Conservation (phyloP, 2,329 filamentous ascomycete genomes). For the Diaporthe sp. region DNA sequence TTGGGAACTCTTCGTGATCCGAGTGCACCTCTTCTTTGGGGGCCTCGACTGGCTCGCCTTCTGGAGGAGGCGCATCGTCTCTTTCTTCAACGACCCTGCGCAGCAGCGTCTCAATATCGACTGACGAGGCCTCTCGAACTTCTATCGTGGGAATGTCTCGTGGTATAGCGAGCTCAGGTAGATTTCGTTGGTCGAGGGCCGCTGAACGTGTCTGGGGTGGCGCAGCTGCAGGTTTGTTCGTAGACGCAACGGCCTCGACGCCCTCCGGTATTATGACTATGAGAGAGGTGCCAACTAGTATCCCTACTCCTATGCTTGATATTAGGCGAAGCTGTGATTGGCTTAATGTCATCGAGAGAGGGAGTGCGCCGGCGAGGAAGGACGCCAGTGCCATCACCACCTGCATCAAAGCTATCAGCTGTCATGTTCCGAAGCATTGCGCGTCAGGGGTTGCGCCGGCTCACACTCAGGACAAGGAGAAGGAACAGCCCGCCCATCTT, state of each 20-base stretch:
- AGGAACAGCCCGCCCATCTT: slow-evolving; percentile 49
- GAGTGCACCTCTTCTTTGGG: slow-evolving; percentile 44
- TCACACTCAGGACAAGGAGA: slow-evolving; percentile 49
- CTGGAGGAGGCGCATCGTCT: slow-evolving; percentile 45
- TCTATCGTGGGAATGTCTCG: slow-evolving; percentile 20
- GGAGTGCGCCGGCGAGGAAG: slow-evolving; percentile 91
- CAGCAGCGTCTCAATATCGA: slow-evolving; percentile 26
- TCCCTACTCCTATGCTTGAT: slow-evolving; percentile 92
- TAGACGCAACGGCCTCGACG: slow-evolving; percentile 86
- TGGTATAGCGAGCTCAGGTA: slow-evolving; percentile 21
- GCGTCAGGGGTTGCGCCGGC: slow-evolving; percentile 43
- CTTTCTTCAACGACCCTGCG: slow-evolving; percentile 41
- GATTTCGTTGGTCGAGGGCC: neutral
- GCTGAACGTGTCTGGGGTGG: slow-evolving; percentile 47
- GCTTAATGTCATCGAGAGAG: slow-evolving; percentile 88
- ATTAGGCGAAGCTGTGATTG: slow-evolving; percentile 89
- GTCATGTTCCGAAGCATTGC: slow-evolving; percentile 6
- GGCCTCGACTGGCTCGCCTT: slow-evolving; percentile 35
- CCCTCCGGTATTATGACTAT: slow-evolving; percentile 99
- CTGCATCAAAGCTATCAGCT: slow-evolving; percentile 44
- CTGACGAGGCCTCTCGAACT: neutral
- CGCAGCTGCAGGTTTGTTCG: slow-evolving; percentile 55
- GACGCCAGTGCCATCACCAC: slow-evolving; percentile 65
- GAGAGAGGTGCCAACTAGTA: slow-evolving; percentile 93
- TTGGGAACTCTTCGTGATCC: slow-evolving; percentile 65